Conservation (phyloP, 805 yeast genomes). For the Teunomyces tritomae region DNA sequence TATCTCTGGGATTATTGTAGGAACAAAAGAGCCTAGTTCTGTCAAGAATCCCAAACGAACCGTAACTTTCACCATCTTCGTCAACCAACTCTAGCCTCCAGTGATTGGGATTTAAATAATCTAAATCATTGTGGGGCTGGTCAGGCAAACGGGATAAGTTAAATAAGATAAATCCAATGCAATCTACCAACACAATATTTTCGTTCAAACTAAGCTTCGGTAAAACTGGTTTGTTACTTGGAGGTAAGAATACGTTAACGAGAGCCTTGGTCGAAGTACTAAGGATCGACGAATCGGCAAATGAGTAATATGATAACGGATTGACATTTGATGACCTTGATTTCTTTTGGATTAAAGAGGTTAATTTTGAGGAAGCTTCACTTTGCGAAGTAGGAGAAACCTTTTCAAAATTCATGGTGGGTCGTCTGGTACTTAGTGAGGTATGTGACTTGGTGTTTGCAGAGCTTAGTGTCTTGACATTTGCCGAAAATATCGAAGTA, state of each 20-base stretch:
- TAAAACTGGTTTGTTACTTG: constrained; percentile 24
- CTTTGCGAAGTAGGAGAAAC: constrained; percentile 10
- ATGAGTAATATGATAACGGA: constrained; percentile 44
- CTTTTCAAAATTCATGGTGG: constrained; percentile 20
- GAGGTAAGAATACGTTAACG: constrained; percentile 34
- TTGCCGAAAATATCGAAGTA: neutral
- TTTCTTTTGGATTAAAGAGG: constrained; percentile 41
- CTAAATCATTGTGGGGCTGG: constrained; percentile 16
- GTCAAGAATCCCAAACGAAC: constrained; percentile 85
- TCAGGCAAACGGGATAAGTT: constrained; percentile 22
- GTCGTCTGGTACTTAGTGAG: constrained; percentile 1
- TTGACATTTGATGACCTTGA: constrained; percentile 33
- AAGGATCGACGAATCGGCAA: constrained; percentile 29
- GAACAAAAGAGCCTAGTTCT: constrained; percentile 63
- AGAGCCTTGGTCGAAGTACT: constrained; percentile 10
- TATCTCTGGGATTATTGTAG: constrained; percentile 73
- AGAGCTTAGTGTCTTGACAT: neutral
- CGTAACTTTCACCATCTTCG: constrained; percentile 91
- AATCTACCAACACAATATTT: constrained; percentile 33
- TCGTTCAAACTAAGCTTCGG: constrained; percentile 21
- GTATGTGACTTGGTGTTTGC: neutral
- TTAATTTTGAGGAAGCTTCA: constrained; percentile 31
- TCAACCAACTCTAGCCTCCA: constrained; percentile 84
- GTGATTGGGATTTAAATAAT: constrained; percentile 51
- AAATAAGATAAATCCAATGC: constrained; percentile 39